These are phyloP conservation scores for Staphylotrichum tortipilum DNA, from an alignment of 495 filamentous ascomycete genomes.

Conservation along the genomic window DNA sequence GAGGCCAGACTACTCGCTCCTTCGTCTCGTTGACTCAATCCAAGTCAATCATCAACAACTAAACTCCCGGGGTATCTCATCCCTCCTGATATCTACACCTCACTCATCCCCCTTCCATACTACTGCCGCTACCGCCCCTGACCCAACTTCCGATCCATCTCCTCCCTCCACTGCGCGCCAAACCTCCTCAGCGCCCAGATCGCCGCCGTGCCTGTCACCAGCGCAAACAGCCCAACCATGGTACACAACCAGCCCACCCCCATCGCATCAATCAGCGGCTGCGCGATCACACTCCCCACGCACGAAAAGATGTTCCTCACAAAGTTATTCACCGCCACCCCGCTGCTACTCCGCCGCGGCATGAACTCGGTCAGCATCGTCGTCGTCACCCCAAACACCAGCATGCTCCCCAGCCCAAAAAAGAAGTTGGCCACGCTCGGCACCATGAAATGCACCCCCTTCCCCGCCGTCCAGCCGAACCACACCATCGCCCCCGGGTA, in stretches of 20 bases:
- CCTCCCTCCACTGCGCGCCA: constrained; percentile 57
- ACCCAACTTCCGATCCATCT: constrained; percentile 48
- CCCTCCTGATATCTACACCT: not conserved
- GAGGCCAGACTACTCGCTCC: too few relatives aligned
- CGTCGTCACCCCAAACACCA: constrained; percentile 69
- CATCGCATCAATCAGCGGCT: constrained; percentile 70
- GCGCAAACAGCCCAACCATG: constrained; percentile 57
- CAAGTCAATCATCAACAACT: too few relatives aligned
- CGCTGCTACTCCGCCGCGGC: constrained; percentile 61
- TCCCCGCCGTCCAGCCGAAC: constrained; percentile 47
- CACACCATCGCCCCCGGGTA: constrained; percentile 63
- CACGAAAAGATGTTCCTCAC: constrained; percentile 80
- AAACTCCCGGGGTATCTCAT: too few relatives aligned
- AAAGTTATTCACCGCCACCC: constrained; percentile 82
- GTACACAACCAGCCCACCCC: constrained; percentile 90
- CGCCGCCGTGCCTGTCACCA: constrained; percentile 43
- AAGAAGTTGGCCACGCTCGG: constrained; percentile 71
- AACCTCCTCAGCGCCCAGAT: constrained; percentile 60
- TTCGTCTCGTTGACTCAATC: too few relatives aligned
- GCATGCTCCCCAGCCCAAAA: constrained; percentile 82
- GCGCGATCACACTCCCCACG: constrained; percentile 62
- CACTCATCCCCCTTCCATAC: not conserved
- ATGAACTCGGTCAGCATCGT: constrained; percentile 91
- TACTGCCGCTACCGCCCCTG: not conserved
- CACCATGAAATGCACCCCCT: constrained; percentile 37